Evolutionary conservation across 2,329 filamentous ascomycete species (phyloP), one percentile per base, ranked within the genome.

Genomic region (Neonectria neomacrospora): DNA sequence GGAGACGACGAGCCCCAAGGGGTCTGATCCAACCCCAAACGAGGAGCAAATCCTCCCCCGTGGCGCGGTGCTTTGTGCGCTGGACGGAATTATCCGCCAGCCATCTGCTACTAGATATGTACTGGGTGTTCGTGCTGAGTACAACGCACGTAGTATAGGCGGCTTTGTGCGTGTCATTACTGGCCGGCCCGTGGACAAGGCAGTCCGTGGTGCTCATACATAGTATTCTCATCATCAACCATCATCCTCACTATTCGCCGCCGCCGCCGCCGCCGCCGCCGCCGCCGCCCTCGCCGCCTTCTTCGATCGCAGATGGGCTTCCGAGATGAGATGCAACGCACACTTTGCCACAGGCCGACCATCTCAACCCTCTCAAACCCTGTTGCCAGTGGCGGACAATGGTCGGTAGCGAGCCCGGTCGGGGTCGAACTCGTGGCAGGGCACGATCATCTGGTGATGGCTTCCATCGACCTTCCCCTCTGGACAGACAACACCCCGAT

Each of bases 381-480:
- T 20, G 39, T 16, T 18, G n/a, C 23, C 47, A n/a, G 34, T 57
- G 51, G 50, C 22, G 55, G 41, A 53, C 32, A 45, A 56, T 62
- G 39, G 54, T 54, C 59, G 53, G 54, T 41, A 32, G 54, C 58
- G 50, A 28, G 39, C 51, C 26, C 16, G 51, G 47, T 44, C 51
- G 61, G 41, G 37, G 30, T 30, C 41, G 37, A 58, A 51, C 51
- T 44, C 37, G 60, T 41, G 55, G 54, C 52, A 45, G 58, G 55
- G 48, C 51, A 54, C 53, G 39, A 58, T 58, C 44, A 67, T 64
- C 60, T 69, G 63, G 70, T 58, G 61, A 71, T 65, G 58, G 39
- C 65, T 70, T 65, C 61, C 55, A 61, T 54, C 55, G 59, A 57
- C 63, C 65, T 63, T 66, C 63, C 63, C 51, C 44, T 61, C 54